A percentile compares a stretch with the other conserved stretches of the same genome.
Evolutionary conservation across 2,329 filamentous ascomycete genomes (phyloP).

Genomic region (Penicillium sp.): DNA sequence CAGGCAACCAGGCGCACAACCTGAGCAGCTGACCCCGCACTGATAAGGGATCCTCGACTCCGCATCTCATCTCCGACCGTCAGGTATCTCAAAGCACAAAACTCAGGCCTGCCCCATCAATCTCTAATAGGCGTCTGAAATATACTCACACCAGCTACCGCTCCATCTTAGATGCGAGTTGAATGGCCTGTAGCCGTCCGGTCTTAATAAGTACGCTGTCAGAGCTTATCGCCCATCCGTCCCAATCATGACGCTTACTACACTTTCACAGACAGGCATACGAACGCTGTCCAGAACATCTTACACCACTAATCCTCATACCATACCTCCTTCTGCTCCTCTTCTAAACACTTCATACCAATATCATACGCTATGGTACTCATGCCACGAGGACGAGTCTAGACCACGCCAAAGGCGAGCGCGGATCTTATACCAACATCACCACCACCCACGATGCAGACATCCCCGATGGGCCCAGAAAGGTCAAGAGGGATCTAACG

Average conservation of each 20-base stretch:
- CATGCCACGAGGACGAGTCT: background rate
- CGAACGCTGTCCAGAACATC: background rate
- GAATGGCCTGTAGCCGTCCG: background rate
- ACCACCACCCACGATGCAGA: background rate
- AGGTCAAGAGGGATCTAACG: background rate
- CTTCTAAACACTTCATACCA: background rate
- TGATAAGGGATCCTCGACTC: constrained; percentile 5
- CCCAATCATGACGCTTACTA: background rate
- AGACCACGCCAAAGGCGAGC: background rate
- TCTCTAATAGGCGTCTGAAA: background rate
- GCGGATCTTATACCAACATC: background rate
- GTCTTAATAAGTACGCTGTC: background rate
- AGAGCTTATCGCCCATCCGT: background rate
- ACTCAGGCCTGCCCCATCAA: background rate
- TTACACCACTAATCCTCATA: background rate
- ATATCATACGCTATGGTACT: background rate
- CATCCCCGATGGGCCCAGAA: background rate
- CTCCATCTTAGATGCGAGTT: background rate
- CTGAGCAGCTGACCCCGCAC: constrained; percentile 5
- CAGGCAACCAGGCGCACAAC: background rate
- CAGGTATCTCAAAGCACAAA: background rate
- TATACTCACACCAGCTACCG: background rate
- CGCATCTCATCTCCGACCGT: background rate
- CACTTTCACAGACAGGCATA: background rate
- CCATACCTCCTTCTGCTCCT: background rate